Base-by-base conservation (phyloP, 306 rosid species). In the Lotus japonicus region DNA sequence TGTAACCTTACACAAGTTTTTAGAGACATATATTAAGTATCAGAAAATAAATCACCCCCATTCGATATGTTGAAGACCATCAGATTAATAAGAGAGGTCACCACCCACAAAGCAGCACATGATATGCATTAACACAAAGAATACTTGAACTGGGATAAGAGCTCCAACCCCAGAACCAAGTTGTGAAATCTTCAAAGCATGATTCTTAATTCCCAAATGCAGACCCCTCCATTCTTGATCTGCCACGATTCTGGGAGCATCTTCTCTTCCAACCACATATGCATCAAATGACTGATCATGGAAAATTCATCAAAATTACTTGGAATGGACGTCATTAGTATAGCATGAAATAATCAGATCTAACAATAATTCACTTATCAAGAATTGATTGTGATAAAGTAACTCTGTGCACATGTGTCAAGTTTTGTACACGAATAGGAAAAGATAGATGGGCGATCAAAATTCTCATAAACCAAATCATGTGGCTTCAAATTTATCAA, bases 181-280 rank as follows among this genome's bases (percentile, higher is more conserved):
- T 75, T 84, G 74, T 76, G 96, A 84, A 66, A 91, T 91, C 71
- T 83, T 88, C 55, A 75, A 75, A 18, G 96, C 96, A 66, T 88
- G 97, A 70, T 88, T 91, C 71, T 91, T 91, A 44, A 86, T 54
- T 75, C 88, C 97, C 41, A 48, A 88, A 76, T 91, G 94, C 61
- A 91, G 88, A 42, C 97, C 97, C 96, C 96, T 88, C 96, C 96
- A 88, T 68, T 91, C 96, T 77, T 91, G 96, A 61, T 88, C 80
- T 68, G 88, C 94, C 64, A 88, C 96, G 63, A 88, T 84, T 46
- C 96, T 96, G 5, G 97, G 96, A 78, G 96, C 96, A 75, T 82
- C 85, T 9, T 91, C 97, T 82, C 71, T 84, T 54, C 97, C 96
- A 62, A 91, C 84, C 60, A 88, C 85, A 55, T 91, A 91, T 6